Evolutionary conservation across 768 basidiomycete species (phyloP).

Genomic region (Boletus eberwhitei): DNA sequence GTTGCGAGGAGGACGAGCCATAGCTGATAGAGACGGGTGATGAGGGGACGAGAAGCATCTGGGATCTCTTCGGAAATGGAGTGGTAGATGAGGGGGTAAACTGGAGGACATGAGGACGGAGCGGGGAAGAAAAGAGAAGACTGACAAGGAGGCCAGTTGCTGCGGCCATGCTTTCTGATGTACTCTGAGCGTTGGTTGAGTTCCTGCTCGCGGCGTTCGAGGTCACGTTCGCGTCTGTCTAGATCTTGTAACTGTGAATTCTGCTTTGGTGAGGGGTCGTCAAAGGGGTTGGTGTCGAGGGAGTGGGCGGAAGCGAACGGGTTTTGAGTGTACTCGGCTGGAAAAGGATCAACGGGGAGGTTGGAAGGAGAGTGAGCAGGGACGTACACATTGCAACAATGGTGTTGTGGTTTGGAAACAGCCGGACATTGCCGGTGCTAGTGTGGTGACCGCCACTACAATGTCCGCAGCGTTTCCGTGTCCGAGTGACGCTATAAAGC

Average conservation of each 20-base stretch:
- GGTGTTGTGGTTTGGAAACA: constrained; percentile 1
- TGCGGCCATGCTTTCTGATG: constrained; percentile 71
- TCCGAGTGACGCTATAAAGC: not conserved
- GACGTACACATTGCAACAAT: constrained; percentile 23
- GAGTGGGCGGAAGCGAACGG: constrained; percentile 85
- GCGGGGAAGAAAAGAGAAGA: constrained; percentile 14
- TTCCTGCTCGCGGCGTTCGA: constrained; percentile 76
- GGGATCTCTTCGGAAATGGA: constrained; percentile 90
- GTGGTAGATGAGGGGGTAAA: constrained; percentile 93
- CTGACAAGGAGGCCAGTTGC: constrained; percentile 93
- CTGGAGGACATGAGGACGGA: constrained; percentile 41
- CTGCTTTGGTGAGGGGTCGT: constrained; percentile 63
- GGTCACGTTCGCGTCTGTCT: constrained; percentile 73
- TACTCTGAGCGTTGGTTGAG: constrained; percentile 65
- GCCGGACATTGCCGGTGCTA: constrained; percentile 7
- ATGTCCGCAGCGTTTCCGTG: too few species aligned
- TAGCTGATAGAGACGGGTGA: constrained; percentile 85
- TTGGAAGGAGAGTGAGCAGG: too few species aligned
- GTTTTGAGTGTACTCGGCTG: constrained; percentile 50
- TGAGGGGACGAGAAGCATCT: constrained; percentile 69
- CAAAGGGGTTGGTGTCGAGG: constrained; percentile 86
- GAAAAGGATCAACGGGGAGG: not conserved
- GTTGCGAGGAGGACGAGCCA: constrained; percentile 89
- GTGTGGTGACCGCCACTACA: not conserved
- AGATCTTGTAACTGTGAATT: constrained; percentile 59